Evolutionary conservation across 164 flowering plant species (phyloP), one percentile per base, ranked within the genome.

Genomic region (Magnolia changhungtana): DNA sequence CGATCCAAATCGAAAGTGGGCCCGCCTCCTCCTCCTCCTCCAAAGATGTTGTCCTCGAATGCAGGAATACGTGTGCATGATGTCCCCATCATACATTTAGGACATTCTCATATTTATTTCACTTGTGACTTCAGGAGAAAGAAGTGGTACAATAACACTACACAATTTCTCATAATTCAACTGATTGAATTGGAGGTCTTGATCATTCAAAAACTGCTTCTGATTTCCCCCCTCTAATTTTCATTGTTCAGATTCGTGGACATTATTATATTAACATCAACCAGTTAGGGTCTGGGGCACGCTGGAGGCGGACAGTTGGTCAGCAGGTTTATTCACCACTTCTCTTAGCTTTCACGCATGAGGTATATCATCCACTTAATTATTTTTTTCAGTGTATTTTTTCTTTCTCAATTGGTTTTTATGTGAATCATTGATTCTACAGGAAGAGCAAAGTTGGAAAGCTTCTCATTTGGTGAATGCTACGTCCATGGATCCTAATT

Each of bases 291-390:
- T 70, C 72, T 50, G 98, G 98, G 29, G 81, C 92, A 50, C 83
- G 76, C 21, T 92, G 98, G 98, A 90, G 97, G 18, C 78, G 94
- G 61, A 87, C 86, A 73, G 83, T 83, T 64, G 91, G 97, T 63
- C 98, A 94, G 79, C 86, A 94, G 83, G 59, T 90, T 63, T 94
- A 92, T 82, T 91, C 98, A 1, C 98, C 98, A 0, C 80, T 94
- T 77, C 85, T 94, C 74, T 78, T 92, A 73, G 94, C 93, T 63
- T 91, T 94, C 76, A 74, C 90, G 6, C 93, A 88, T 51, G 94
- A 91, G 90, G 98, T 91, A 84, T 77, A 71, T 7, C 65, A 78
- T 78, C 20, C 23, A 20, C 61, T 71, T 70, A 24, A 63, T 18
- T 71, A 63, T 23, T n/a, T 50, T 7, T 13, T 58, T 10, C 63